Conservation (phyloP, 2,329 filamentous ascomycete genomes). For the Aureobasidium vineae region DNA sequence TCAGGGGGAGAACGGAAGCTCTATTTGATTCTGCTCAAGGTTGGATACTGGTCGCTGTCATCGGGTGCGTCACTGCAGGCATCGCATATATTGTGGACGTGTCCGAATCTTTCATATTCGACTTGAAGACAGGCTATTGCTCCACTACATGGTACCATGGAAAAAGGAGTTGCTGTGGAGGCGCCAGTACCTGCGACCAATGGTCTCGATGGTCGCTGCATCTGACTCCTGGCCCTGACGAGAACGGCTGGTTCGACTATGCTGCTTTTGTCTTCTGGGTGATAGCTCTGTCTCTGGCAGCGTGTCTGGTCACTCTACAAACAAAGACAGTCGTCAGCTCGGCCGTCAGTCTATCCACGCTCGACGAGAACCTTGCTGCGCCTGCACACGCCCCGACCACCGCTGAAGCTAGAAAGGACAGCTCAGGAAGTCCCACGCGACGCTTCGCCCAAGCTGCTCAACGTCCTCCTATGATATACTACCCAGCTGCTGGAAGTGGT, state of each 20-base stretch:
- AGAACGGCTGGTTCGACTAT: slow-evolving; percentile 69
- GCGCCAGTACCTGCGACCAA: slow-evolving; percentile 54
- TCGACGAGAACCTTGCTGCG: slow-evolving; percentile 85
- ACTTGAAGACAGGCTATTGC: slow-evolving; percentile 90
- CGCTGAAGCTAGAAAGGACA: slow-evolving; percentile 45
- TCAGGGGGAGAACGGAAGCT: slow-evolving; percentile 73
- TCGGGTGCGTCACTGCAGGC: slow-evolving; percentile 79
- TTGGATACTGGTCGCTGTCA: slow-evolving; percentile 89
- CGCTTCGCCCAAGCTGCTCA: slow-evolving; percentile 42
- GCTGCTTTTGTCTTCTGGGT: slow-evolving; percentile 71
- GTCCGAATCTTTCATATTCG: slow-evolving; percentile 80
- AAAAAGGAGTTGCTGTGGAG: slow-evolving; percentile 64
- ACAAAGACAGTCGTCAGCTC: slow-evolving; percentile 96
- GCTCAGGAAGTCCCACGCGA: slow-evolving; percentile 42
- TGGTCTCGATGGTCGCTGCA: slow-evolving; percentile 65
- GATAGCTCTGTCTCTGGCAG: slow-evolving; percentile 64
- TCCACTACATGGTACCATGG: slow-evolving; percentile 65
- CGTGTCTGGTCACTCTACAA: slow-evolving; percentile 76
- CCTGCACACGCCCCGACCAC: slow-evolving; percentile 47
- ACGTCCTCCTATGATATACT: slow-evolving; percentile 80
- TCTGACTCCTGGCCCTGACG: slow-evolving; percentile 51
- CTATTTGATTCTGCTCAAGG: slow-evolving; percentile 86
- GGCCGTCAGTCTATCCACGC: slow-evolving; percentile 76
- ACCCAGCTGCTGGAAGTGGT: slow-evolving; percentile 91
- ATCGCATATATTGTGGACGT: slow-evolving; percentile 89